phyloP scores from a whole-genome alignment of 441 rosid species.

The Omphalea diandra region DNA sequence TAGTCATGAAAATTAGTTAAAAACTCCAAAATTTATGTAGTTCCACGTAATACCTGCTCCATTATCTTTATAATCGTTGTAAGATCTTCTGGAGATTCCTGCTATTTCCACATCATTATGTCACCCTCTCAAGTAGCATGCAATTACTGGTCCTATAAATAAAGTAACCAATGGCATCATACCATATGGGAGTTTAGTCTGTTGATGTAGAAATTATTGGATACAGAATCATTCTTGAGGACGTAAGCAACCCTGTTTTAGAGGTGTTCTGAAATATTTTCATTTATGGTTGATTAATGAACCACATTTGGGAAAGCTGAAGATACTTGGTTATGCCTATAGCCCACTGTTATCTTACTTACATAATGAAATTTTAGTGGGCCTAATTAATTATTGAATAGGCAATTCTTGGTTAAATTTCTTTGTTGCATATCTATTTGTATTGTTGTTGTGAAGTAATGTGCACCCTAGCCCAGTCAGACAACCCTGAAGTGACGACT shows the following conservation, averaged over 20 bases:
- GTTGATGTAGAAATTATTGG: not conserved
- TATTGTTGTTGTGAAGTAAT: not conserved
- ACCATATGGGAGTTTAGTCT: not conserved
- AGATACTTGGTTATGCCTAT: not conserved
- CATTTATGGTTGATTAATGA: not conserved
- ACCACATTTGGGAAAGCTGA: slow-evolving; percentile 1
- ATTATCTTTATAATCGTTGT: not conserved
- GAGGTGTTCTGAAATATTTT: not conserved
- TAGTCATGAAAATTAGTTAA: not conserved
- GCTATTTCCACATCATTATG: not conserved
- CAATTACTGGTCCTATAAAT: too few relatives aligned
- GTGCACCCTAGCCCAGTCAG: not conserved
- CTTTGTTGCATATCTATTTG: not conserved
- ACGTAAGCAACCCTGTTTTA: not conserved
- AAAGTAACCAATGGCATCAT: not conserved
- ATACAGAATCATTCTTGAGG: too few relatives aligned
- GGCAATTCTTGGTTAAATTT: not conserved
- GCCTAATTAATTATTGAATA: not conserved
- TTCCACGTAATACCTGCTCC: too few relatives aligned
- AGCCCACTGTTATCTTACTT: not conserved
- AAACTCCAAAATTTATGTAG: not conserved
- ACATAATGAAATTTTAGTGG: not conserved
- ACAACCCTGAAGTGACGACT: not conserved
- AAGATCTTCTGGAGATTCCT: not conserved
- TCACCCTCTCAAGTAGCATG: too few relatives aligned